Evolutionary conservation across 371 early-diverging fungal genomes (phyloP).

Genomic region (Mortierella sp.): DNA sequence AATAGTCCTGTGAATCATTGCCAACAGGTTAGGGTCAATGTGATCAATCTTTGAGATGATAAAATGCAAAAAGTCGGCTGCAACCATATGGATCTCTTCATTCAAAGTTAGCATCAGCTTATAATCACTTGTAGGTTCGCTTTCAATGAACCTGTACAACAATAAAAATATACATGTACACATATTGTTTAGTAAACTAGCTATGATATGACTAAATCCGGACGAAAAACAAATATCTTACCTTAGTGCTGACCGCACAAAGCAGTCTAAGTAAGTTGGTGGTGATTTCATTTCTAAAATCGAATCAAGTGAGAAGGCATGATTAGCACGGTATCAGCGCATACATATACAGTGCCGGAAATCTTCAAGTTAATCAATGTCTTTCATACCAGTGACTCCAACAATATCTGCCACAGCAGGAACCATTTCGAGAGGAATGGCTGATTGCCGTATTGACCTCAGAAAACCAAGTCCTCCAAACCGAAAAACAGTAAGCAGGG

Average conservation of each 20-base stretch:
- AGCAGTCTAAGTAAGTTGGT: slow-evolving; percentile 52
- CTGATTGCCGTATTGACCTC: slow-evolving; percentile 62
- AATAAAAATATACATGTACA: too few relatives aligned
- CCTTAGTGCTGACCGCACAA: slow-evolving; percentile 48
- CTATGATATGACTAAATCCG: background rate
- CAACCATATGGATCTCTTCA: slow-evolving; percentile 71
- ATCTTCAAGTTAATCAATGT: background rate
- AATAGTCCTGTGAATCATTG: slow-evolving; percentile 67
- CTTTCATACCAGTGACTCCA: slow-evolving; percentile 24
- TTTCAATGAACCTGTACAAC: slow-evolving; percentile 45
- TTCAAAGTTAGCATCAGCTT: slow-evolving; percentile 48
- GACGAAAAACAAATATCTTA: background rate
- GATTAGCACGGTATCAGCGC: background rate
- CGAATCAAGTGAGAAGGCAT: background rate
- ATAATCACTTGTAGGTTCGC: slow-evolving; percentile 45
- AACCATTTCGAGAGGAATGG: slow-evolving; percentile 40
- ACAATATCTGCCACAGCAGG: slow-evolving; percentile 36
- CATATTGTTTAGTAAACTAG: background rate
- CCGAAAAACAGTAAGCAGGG: slow-evolving; percentile 63
- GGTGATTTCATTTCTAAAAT: slow-evolving; percentile 34
- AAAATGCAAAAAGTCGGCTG: slow-evolving; percentile 72
- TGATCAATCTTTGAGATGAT: slow-evolving; percentile 69
- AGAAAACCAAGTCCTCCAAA: slow-evolving; percentile 73
- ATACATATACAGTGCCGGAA: too few relatives aligned
- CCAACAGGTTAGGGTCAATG: slow-evolving; percentile 64